A percentile compares a stretch with the other conserved stretches of the same genome.
These are phyloP conservation scores for Solanum okadae DNA, from an alignment of 257 asterid species.

Conservation along the genomic window DNA sequence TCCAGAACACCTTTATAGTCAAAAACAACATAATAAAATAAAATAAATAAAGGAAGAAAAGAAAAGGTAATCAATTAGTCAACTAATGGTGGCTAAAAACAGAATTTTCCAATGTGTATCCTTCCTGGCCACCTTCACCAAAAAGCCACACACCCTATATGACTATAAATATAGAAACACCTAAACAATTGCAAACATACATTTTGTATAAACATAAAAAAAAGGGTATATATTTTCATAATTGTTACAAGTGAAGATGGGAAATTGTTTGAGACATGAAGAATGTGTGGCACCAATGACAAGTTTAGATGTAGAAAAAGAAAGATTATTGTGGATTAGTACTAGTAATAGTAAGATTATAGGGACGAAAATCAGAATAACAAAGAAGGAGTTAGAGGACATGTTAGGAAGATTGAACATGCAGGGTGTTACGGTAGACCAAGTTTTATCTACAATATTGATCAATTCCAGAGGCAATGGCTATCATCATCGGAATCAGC, in stretches of 20 bases:
- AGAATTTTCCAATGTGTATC: neutral
- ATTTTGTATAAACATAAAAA: neutral
- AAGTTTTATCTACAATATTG: slow-evolving; percentile 22
- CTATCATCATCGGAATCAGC: neutral
- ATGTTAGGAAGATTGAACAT: slow-evolving; percentile 21
- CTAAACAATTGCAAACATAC: neutral
- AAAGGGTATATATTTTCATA: neutral
- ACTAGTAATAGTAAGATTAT: neutral
- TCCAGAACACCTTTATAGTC: neutral
- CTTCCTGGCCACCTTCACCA: neutral
- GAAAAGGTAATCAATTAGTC: neutral
- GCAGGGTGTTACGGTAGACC: slow-evolving; percentile 32
- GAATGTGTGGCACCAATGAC: neutral
- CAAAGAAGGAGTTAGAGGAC: slow-evolving; percentile 37
- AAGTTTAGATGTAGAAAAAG: neutral
- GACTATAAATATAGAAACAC: neutral
- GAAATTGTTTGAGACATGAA: slow-evolving; percentile 29
- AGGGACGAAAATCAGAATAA: slow-evolving; percentile 33
- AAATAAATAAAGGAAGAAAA: neutral
- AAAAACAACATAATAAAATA: neutral
- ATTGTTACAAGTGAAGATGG: slow-evolving; percentile 17
- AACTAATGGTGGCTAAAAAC: neutral
- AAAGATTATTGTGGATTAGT: neutral
- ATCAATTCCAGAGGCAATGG: neutral
- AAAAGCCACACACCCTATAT: neutral